Percentiles rank a stretch among this genome's conserved stretches.
Conservation (phyloP, 345 rosid species). For the Bretschneidera sinensis region DNA sequence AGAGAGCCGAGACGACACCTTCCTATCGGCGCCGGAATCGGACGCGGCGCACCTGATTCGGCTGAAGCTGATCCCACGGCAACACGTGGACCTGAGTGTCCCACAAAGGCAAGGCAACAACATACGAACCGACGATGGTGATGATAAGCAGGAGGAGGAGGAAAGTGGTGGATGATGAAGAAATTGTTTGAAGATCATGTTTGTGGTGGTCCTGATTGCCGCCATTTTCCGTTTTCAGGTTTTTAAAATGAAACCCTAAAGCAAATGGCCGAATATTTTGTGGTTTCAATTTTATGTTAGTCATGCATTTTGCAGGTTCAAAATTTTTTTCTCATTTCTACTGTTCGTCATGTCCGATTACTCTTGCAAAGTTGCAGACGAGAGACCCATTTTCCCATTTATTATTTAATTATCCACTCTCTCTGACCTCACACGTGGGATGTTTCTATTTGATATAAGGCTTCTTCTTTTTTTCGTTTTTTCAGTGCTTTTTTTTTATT, state of each 20-base stretch:
- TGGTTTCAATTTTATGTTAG: not conserved
- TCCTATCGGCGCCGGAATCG: conserved; percentile 36
- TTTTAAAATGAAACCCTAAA: not conserved
- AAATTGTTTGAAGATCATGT: conserved; percentile 38
- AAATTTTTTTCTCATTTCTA: too few species aligned
- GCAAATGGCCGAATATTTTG: not conserved
- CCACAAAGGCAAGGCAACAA: conserved; percentile 15
- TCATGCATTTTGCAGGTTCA: not conserved
- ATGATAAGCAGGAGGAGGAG: conserved; percentile 16
- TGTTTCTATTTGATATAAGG: too few species aligned
- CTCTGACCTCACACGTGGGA: too few species aligned
- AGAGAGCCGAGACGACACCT: conserved; percentile 67
- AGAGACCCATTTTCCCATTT: too few species aligned
- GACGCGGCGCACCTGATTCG: conserved; percentile 56
- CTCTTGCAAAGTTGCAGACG: too few species aligned
- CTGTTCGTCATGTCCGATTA: too few species aligned
- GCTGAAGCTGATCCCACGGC: conserved; percentile 36
- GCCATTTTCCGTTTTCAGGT: conserved; percentile 42
- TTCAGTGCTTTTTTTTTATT: too few species aligned
- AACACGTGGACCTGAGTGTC: conserved; percentile 6
- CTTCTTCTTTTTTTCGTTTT: too few species aligned
- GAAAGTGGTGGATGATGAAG: conserved; percentile 25
- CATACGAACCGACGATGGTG: conserved; percentile 16
- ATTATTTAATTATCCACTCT: too few species aligned
- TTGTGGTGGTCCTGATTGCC: conserved; percentile 41